phyloP scores from a whole-genome alignment of 148 eudicot genomes.

The Vaccinium myrtillus region DNA sequence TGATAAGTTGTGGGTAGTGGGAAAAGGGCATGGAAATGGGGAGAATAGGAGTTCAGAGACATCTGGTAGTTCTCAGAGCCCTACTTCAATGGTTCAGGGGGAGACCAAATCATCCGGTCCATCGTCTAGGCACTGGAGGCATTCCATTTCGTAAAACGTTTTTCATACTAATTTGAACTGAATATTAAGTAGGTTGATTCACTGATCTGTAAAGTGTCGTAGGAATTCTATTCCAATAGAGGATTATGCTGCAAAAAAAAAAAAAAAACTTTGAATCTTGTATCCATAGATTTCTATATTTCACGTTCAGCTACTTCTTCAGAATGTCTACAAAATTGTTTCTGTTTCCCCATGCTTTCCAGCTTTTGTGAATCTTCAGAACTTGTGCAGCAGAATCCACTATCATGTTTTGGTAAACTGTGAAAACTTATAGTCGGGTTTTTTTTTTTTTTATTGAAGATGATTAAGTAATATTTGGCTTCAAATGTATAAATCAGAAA shows the following conservation, averaged over 20 bases:
- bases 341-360: not conserved
- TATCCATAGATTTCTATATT: not conserved
- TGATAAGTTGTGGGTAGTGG: constrained; percentile 67
- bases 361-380: not conserved
- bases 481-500: too few relatives aligned
- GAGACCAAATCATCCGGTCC: constrained; percentile 58
- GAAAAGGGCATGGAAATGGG: constrained; percentile 46
- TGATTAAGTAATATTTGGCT: too few relatives aligned
- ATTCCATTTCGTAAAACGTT: constrained; percentile 48
- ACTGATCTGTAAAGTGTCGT: constrained; percentile 10
- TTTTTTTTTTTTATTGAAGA: too few relatives aligned
- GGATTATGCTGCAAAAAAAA: not conserved
- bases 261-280: not conserved
- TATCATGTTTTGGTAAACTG: not conserved
- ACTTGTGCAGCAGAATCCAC: not conserved
- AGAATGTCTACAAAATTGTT: not conserved
- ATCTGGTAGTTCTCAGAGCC: constrained; percentile 76
- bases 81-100: constrained; percentile 56
- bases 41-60: constrained; percentile 86
- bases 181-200: not conserved
- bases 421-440: not conserved
- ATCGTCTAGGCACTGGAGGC: constrained; percentile 52
- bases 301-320: not conserved
- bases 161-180: not conserved
- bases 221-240: constrained; percentile 9